Evolutionary conservation across 116 monocot species (phyloP).

Genomic region (Cymodocea nodosa): DNA sequence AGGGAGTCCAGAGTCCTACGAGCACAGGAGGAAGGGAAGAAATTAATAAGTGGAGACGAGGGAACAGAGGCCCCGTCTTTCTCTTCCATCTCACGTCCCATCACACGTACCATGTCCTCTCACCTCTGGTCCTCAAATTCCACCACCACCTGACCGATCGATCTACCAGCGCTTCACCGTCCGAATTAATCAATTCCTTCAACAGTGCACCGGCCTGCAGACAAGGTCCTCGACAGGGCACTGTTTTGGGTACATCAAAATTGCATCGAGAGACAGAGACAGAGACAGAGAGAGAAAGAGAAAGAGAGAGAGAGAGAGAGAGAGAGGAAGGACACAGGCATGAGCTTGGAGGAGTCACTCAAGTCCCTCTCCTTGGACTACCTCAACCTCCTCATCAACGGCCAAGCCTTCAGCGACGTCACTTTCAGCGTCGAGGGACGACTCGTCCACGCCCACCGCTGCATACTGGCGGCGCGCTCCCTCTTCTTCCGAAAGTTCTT

Average conservation of each 20-base stretch:
- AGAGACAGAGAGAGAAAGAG: not conserved
- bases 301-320: not conserved
- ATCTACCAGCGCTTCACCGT: not conserved
- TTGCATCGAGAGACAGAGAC: not conserved
- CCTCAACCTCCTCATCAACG: slow-evolving; percentile 91
- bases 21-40: no score
- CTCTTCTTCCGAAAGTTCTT: slow-evolving; percentile 93
- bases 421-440: slow-evolving; percentile 86
- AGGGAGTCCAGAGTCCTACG: no score
- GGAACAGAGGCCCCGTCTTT: not conserved
- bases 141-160: not conserved
- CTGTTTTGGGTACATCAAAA: not conserved
- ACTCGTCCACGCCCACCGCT: slow-evolving; percentile 88
- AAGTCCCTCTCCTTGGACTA: slow-evolving; percentile 83
- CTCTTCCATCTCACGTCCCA: not conserved
- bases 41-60: no score
- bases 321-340: not conserved
- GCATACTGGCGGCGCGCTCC: slow-evolving; percentile 82
- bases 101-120: no score
- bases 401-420: slow-evolving; percentile 92
- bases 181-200: not conserved
- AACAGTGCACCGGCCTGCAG: not conserved
- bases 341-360: slow-evolving; percentile 56
- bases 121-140: not conserved
- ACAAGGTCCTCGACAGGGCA: not conserved